Conservation (phyloP, 169 alveolate genomes). For the Babesia sp. region DNA sequence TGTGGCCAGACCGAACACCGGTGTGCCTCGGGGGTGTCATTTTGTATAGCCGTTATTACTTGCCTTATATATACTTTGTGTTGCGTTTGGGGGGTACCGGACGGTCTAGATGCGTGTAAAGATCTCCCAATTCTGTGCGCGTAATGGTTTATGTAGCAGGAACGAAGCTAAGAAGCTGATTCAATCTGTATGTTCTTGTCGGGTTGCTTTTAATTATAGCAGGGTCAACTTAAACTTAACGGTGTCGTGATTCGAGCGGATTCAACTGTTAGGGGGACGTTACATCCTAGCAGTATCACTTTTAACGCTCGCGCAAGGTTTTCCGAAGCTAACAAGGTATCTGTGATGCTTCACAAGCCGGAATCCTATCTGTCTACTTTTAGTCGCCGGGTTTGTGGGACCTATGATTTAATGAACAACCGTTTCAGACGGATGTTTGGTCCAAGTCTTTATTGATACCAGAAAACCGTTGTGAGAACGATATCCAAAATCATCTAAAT, state of each 20-base stretch:
- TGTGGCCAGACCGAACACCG: too few relatives aligned
- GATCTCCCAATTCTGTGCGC: constrained; percentile 19
- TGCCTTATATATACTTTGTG: too few relatives aligned
- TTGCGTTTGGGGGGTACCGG: too few relatives aligned
- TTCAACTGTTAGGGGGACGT: neutral
- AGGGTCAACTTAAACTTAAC: constrained; percentile 19
- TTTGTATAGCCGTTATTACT: too few relatives aligned
- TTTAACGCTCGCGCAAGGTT: neutral
- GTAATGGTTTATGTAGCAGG: constrained; percentile 30
- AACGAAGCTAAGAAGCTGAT: constrained; percentile 47
- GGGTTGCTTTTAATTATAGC: neutral
- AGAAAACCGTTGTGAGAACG: constrained; percentile 51
- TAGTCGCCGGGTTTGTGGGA: constrained; percentile 12
- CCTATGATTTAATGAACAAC: neutral
- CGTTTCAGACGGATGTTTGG: constrained; percentile 41
- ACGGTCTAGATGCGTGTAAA: constrained; percentile 1
- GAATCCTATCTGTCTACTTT: constrained; percentile 53
- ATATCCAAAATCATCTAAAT: constrained; percentile 13
- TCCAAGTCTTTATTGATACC: constrained; percentile 39
- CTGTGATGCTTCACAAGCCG: constrained; percentile 63
- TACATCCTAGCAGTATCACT: constrained; percentile 1
- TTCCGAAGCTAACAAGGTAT: constrained; percentile 17
- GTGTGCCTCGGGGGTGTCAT: too few relatives aligned
- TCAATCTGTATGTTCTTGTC: constrained; percentile 17
- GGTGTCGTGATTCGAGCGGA: constrained; percentile 17